Evolutionary conservation across 495 filamentous ascomycete species (phyloP).

Genomic region (Neurospora pannonica): DNA sequence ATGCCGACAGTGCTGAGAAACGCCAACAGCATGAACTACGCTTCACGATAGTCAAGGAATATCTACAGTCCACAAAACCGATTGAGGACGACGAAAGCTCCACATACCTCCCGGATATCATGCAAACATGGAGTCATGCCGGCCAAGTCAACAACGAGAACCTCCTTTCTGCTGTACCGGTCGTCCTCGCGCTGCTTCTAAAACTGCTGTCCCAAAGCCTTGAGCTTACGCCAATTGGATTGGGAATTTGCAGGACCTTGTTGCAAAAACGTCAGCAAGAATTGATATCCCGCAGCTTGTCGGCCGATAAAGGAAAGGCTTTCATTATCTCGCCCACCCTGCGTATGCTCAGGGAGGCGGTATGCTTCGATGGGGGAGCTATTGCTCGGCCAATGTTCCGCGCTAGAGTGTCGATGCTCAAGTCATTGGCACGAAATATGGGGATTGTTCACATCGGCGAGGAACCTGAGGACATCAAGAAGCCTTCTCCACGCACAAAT

Average conservation of each 20-base stretch:
- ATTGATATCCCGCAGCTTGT: constrained; percentile 61
- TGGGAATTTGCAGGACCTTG: constrained; percentile 62
- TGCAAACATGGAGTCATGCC: constrained; percentile 71
- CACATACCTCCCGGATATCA: constrained; percentile 60
- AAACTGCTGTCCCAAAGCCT: constrained; percentile 59
- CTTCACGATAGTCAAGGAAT: constrained; percentile 57
- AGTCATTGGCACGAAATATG: constrained; percentile 56
- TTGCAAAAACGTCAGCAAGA: constrained; percentile 64
- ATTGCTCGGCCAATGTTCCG: constrained; percentile 61
- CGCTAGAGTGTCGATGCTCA: constrained; percentile 61
- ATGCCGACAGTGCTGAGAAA: constrained; percentile 21
- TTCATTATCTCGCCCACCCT: constrained; percentile 77
- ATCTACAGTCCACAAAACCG: constrained; percentile 58
- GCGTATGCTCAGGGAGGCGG: constrained; percentile 67
- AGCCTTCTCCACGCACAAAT: constrained; percentile 65
- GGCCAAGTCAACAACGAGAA: constrained; percentile 61
- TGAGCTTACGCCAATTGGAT: constrained; percentile 60
- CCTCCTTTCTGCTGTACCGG: constrained; percentile 63
- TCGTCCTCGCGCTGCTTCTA: constrained; percentile 67
- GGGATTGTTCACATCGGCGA: constrained; percentile 43
- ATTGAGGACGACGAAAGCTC: constrained; percentile 44
- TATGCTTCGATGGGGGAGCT: constrained; percentile 71
- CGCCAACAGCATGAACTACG: constrained; percentile 29
- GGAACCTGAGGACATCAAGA: constrained; percentile 42
- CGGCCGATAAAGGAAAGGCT: constrained; percentile 64